These are phyloP conservation scores for Candida gigantensis DNA, from an alignment of 1,139 yeast species.

Conservation along the genomic window DNA sequence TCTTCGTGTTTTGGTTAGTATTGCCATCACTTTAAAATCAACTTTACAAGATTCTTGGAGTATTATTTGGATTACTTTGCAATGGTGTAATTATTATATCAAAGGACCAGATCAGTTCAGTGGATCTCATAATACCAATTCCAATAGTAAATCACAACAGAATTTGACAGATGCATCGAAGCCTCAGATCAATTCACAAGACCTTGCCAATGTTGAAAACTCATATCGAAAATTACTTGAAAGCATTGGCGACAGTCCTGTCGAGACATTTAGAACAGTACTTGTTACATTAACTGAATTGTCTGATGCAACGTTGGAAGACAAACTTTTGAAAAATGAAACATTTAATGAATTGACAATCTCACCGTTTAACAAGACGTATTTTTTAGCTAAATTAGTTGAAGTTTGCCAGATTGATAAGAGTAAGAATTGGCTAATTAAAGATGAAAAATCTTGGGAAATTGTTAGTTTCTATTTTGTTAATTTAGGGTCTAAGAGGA, in stretches of 20 bases:
- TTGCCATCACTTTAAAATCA: constrained; percentile 79
- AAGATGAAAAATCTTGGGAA: constrained; percentile 46
- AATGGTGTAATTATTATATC: constrained; percentile 68
- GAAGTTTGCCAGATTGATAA: constrained; percentile 54
- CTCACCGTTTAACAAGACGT: constrained; percentile 47
- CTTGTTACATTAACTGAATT: constrained; percentile 46
- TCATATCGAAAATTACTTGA: constrained; percentile 63
- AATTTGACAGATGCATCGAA: constrained; percentile 21
- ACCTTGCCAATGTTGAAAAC: constrained; percentile 52
- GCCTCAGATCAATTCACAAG: constrained; percentile 40
- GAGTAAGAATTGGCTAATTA: constrained; percentile 43
- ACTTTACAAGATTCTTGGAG: constrained; percentile 70
- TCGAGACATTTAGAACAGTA: constrained; percentile 48
- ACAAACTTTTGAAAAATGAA: constrained; percentile 11
- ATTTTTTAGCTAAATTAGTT: constrained; percentile 37
- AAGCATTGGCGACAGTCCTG: constrained; percentile 56
- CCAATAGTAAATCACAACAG: constrained; percentile 19
- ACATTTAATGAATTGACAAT: constrained; percentile 13
- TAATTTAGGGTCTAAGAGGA: constrained; percentile 33
- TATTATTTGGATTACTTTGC: constrained; percentile 66
- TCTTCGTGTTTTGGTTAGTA: constrained; percentile 71
- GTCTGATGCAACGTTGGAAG: constrained; percentile 29
- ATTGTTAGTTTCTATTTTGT: constrained; percentile 46
- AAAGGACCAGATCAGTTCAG: constrained; percentile 59
- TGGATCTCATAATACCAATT: constrained; percentile 19